These are phyloP conservation scores for Beauveria caledonica DNA, from an alignment of 2,329 filamentous ascomycete genomes.

Conservation along the genomic window DNA sequence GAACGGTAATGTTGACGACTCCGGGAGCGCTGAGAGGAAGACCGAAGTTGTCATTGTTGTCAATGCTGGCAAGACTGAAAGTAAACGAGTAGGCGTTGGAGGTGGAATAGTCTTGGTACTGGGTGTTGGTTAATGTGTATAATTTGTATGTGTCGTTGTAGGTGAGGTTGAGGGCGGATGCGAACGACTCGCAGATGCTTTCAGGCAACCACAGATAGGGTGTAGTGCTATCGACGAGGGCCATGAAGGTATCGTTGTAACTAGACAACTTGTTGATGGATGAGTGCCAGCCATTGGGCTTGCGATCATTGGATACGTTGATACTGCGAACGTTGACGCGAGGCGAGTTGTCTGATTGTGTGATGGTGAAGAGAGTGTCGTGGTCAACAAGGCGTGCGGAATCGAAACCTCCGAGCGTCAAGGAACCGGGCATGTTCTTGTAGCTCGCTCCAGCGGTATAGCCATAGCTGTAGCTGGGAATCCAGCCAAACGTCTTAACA, in stretches of 20 bases:
- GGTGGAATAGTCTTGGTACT: constrained; percentile 38
- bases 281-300: constrained; percentile 31
- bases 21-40: constrained; percentile 39
- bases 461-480: constrained; percentile 66
- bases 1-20: constrained; percentile 49
- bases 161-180: constrained; percentile 52
- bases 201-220: constrained; percentile 57
- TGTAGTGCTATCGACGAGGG: constrained; percentile 55
- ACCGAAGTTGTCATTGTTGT: constrained; percentile 45
- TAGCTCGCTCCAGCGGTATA: constrained; percentile 72
- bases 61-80: constrained; percentile 48
- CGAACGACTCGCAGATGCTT: constrained; percentile 55
- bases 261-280: constrained; percentile 29
- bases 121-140: constrained; percentile 54
- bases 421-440: constrained; percentile 40
- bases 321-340: constrained; percentile 54
- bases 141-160: constrained; percentile 57
- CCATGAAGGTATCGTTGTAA: constrained; percentile 40
- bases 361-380: constrained; percentile 49
- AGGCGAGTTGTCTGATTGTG: constrained; percentile 46
- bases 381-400: constrained; percentile 52
- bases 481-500: constrained; percentile 48
- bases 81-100: constrained; percentile 43
- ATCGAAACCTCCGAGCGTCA: constrained; percentile 67
- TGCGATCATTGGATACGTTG: constrained; percentile 26